Evolutionary conservation across 106 monocot genomes (phyloP).

Genomic region (Dendrobium huoshanense): DNA sequence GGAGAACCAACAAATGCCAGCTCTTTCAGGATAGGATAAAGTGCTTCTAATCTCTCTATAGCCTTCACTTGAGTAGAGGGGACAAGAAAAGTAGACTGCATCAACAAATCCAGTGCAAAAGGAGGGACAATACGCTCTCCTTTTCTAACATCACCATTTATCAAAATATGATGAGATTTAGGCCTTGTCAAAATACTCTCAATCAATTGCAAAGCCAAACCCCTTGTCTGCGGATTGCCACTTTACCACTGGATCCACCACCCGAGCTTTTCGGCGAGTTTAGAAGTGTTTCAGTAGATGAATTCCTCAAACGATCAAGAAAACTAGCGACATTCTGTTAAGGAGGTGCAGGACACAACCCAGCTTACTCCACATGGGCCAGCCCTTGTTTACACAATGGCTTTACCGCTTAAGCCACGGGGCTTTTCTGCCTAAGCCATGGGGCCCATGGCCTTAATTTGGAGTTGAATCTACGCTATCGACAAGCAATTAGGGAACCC

Average conservation of each 20-base stretch:
- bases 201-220: no score
- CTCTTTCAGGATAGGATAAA: no score
- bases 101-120: constrained; percentile 64
- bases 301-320: not conserved
- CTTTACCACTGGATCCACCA: not conserved
- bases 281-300: not conserved
- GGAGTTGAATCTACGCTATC: constrained; percentile 7
- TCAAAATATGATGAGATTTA: constrained; percentile 63
- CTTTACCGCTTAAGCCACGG: no score
- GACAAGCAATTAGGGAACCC: constrained; percentile 11
- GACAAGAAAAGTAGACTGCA: constrained; percentile 60
- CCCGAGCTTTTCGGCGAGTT: not conserved
- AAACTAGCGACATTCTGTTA: not conserved
- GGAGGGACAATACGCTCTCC: constrained; percentile 87
- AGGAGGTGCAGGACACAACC: no score
- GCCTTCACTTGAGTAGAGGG: constrained; percentile 65
- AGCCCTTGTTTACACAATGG: no score
- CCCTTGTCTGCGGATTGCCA: no score
- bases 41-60: no score
- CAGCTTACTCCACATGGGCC: no score
- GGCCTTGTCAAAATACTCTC: constrained; percentile 7
- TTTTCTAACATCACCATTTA: constrained; percentile 86
- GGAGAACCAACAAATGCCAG: no score
- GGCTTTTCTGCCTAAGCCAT: no score
- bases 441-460: no score